Conservation (phyloP, 2,329 filamentous ascomycete genomes). For the Aspergillus oerlinghausenensis region DNA sequence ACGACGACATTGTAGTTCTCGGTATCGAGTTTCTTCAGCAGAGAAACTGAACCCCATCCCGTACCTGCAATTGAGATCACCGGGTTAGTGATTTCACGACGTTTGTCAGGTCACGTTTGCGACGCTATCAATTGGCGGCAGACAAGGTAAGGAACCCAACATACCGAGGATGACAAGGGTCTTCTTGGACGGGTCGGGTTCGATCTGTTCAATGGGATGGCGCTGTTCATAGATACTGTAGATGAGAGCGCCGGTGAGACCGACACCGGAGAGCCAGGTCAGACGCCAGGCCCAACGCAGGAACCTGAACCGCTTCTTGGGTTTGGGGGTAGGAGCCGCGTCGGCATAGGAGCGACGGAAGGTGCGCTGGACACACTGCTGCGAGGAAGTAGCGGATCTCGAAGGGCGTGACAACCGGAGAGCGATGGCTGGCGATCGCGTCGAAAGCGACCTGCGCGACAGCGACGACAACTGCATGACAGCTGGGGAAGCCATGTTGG, state of each 20-base stretch:
- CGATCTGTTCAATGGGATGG: slow-evolving; percentile 72
- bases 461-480: slow-evolving; percentile 32
- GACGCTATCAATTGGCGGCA: neutral
- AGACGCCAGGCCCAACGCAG: slow-evolving; percentile 80
- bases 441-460: slow-evolving; percentile 35
- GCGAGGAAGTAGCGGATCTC: slow-evolving; percentile 17
- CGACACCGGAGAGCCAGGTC: slow-evolving; percentile 70
- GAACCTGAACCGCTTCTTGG: slow-evolving; percentile 60
- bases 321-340: slow-evolving; percentile 37
- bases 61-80: slow-evolving; percentile 59
- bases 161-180: slow-evolving; percentile 91
- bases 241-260: slow-evolving; percentile 63
- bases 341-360: slow-evolving; percentile 51
- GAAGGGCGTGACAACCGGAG: slow-evolving; percentile 25
- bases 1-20: slow-evolving; percentile 99
- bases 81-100: neutral
- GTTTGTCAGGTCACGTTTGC: neutral
- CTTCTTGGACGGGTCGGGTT: slow-evolving; percentile 86
- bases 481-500: slow-evolving; percentile 27
- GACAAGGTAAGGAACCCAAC: slow-evolving; percentile 15
- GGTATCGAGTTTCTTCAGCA: slow-evolving; percentile 97
- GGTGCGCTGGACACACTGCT: slow-evolving; percentile 28
- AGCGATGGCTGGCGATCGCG: slow-evolving; percentile 19
- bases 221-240: slow-evolving; percentile 81
- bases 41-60: slow-evolving; percentile 92